A percentile compares a stretch with the other conserved stretches of the same genome.
Evolutionary conservation across 164 flowering plant species (phyloP).

Genomic region (Vitis rotundifolia): DNA sequence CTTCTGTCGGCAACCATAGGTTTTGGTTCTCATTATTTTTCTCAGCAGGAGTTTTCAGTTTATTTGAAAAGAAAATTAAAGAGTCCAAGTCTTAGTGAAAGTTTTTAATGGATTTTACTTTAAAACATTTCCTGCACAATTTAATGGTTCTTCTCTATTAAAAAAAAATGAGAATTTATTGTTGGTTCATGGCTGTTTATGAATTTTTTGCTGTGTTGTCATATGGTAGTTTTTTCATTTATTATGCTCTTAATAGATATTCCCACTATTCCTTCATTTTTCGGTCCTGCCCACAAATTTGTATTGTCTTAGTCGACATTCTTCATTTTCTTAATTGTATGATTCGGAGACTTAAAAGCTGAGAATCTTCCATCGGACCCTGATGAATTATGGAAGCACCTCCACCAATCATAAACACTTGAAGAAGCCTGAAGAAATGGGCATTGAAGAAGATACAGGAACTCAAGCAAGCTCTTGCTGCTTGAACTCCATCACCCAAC

Average conservation of each 20-base stretch:
- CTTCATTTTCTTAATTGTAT: not conserved
- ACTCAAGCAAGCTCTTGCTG: slow-evolving; percentile 74
- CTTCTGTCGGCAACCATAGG: too few relatives aligned
- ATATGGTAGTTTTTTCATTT: too few relatives aligned
- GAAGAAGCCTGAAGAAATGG: slow-evolving; percentile 98
- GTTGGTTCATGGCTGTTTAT: too few relatives aligned
- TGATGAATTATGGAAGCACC: slow-evolving; percentile 86
- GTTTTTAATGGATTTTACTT: not conserved
- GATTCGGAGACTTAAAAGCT: slow-evolving; percentile 86
- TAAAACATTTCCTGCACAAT: not conserved
- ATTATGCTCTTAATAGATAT: not conserved
- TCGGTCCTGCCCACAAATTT: not conserved
- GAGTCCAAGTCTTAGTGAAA: too few relatives aligned
- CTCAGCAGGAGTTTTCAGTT: too few relatives aligned
- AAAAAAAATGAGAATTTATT: too few relatives aligned
- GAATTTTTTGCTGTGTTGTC: too few relatives aligned
- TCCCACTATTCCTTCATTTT: too few relatives aligned
- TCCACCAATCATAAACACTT: slow-evolving; percentile 94
- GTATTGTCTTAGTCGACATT: not conserved
- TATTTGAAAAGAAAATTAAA: too few relatives aligned
- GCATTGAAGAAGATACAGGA: slow-evolving; percentile 97
- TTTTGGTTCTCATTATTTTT: too few relatives aligned
- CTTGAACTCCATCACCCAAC: slow-evolving; percentile 64
- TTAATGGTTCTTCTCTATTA: not conserved
- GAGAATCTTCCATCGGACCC: slow-evolving; percentile 85